phyloP scores from a whole-genome alignment of 768 basidiomycete genomes.

The Rhizopogon sp. region DNA sequence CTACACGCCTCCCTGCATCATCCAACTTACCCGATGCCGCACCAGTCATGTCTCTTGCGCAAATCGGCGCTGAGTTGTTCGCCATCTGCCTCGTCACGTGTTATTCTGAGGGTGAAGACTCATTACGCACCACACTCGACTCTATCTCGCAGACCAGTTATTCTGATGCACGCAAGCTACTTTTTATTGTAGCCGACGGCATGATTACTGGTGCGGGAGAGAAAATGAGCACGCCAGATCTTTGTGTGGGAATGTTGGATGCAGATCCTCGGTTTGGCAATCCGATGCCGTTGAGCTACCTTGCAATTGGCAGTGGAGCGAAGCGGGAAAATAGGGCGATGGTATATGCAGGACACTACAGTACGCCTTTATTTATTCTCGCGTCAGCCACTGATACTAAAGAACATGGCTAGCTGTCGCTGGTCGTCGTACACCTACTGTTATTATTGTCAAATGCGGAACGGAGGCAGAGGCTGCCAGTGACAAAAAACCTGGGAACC shows the following conservation, averaged over 20 bases:
- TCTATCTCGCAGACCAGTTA: constrained; percentile 89
- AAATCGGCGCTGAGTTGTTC: constrained; percentile 94
- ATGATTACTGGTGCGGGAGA: constrained; percentile 99
- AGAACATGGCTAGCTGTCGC: constrained; percentile 49
- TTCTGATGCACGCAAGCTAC: constrained; percentile 85
- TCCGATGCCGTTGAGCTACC: constrained; percentile 90
- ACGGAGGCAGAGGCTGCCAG: constrained; percentile 75
- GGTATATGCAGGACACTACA: constrained; percentile 99
- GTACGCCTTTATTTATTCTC: constrained; percentile 42
- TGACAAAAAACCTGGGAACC: constrained; percentile 95
- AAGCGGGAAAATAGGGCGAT: constrained; percentile 93
- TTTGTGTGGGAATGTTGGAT: constrained; percentile 87
- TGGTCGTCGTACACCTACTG: constrained; percentile 87
- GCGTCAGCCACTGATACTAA: constrained; percentile 1
- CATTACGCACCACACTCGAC: constrained; percentile 86
- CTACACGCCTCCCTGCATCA: constrained; percentile 43
- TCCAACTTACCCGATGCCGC: constrained; percentile 43
- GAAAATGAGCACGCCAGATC: constrained; percentile 93
- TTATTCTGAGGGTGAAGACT: constrained; percentile 96
- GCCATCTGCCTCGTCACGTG: constrained; percentile 95
- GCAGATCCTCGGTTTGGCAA: constrained; percentile 95
- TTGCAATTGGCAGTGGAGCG: constrained; percentile 83
- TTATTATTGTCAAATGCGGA: constrained; percentile 96
- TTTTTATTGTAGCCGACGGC: constrained; percentile 95
- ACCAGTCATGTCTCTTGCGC: constrained; percentile 68